phyloP scores from a whole-genome alignment of 805 yeast species.

The Scheffersomyces ergatensis region DNA sequence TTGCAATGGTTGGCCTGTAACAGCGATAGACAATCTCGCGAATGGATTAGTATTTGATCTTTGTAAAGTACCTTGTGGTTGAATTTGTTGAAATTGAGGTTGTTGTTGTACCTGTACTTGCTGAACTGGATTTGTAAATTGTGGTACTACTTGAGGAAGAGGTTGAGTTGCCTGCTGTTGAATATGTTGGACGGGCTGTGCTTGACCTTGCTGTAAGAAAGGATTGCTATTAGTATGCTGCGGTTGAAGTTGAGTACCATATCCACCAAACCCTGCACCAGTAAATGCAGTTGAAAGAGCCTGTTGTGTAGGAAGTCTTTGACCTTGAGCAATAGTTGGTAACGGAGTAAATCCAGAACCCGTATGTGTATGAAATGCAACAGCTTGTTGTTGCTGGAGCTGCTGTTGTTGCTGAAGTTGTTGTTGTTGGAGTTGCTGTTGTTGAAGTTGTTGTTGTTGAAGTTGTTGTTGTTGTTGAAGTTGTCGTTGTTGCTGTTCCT shows the following conservation, averaged over 20 bases:
- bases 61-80: constrained; percentile 12
- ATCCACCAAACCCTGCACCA: constrained; percentile 63
- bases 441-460: constrained; percentile 17
- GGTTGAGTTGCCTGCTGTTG: constrained; percentile 8
- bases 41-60: constrained; percentile 38
- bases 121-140: constrained; percentile 8
- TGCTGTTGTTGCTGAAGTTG: constrained; percentile 12
- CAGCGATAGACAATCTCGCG: constrained; percentile 15
- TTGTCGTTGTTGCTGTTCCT: constrained; percentile 11
- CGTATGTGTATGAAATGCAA: not conserved
- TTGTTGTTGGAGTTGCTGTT: constrained; percentile 17
- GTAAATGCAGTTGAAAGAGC: constrained; percentile 35
- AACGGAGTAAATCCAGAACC: constrained; percentile 3
- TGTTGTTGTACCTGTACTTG: constrained; percentile 11
- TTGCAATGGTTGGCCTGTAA: constrained; percentile 13
- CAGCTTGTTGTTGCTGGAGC: constrained; percentile 17
- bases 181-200: constrained; percentile 11
- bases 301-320: constrained; percentile 12
- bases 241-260: constrained; percentile 27
- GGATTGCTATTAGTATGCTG: constrained; percentile 22
- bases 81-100: constrained; percentile 13
- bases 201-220: constrained; percentile 16
- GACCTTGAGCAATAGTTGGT: constrained; percentile 12
- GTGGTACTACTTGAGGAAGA: constrained; percentile 22
- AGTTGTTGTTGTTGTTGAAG: constrained; percentile 11